Base-by-base conservation (phyloP, 2,329 filamentous ascomycete species). In the Nannizzia gypsea region DNA sequence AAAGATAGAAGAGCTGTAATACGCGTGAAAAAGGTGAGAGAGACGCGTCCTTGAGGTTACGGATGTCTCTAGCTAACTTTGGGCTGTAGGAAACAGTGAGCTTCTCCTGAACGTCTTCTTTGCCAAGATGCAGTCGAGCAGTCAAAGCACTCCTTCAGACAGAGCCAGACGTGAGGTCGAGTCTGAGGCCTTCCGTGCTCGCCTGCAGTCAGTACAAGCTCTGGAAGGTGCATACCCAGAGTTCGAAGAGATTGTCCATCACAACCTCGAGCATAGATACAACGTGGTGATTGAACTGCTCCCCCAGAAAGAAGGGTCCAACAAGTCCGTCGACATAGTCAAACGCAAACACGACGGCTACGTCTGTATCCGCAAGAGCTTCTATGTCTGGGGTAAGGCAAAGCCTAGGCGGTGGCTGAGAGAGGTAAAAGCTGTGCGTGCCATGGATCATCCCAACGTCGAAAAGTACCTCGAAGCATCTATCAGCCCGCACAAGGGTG, bases 391-490 rank as follows among this genome's bases (percentile, higher is more conserved):
- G 9, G 26, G 15, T 2, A 36, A 56, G 22, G 58, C 61, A 2
- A 60, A 50, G 24, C 59, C 61, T 3, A 26, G 28, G 17, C 55
- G 58, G 15, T 62, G 59, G 59, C 40, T 46, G 17, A 24, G 55
- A 15, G 61, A 62, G 40, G 59, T 60, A 15, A 50, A 50, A 28
- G 13, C 52, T 3, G 46, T 60, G 17, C 55, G 48, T n/a, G 59
- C 20, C 55, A 40, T 62, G 34, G 22, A 50, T 15, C 59, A 62
- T 38, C 36, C 24, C 4, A 62, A 60, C 36, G 64, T 65, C 46
- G 31, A 62, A 20, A 59, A 57, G 9, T 56, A 64, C 28, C 20
- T 57, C 17, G 58, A 64, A 20, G 52, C 56, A 1, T 60, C 42
- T 31, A 57, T 61, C 26, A 55, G 50, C 15, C 31, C 55, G 4